Evolutionary conservation across 306 rosid species (phyloP).

Genomic region (Erythrophleum fordii): DNA sequence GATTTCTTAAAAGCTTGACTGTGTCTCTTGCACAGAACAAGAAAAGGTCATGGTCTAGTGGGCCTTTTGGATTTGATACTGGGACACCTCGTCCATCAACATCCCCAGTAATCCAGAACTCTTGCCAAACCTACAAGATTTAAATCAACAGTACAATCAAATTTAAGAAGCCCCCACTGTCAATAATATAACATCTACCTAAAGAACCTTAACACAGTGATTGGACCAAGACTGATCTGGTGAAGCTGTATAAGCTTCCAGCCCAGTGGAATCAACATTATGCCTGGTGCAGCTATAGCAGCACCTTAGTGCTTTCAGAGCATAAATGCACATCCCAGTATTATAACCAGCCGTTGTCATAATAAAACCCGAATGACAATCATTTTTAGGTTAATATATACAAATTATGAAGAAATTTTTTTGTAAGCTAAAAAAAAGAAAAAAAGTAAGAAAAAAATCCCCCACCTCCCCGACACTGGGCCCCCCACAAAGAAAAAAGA

Average conservation of each 20-base stretch:
- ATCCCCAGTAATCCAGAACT: slow-evolving; percentile 98
- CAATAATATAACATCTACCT: slow-evolving; percentile 11
- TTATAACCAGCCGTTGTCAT: slow-evolving; percentile 3
- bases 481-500: background rate
- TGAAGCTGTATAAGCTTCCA: slow-evolving; percentile 27
- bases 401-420: background rate
- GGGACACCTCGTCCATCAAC: slow-evolving; percentile 92
- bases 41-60: slow-evolving; percentile 92
- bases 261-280: slow-evolving; percentile 9
- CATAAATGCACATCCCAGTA: slow-evolving; percentile 12
- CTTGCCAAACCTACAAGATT: slow-evolving; percentile 90
- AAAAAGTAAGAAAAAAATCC: slow-evolving; percentile 17
- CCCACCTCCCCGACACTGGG: background rate
- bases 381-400: slow-evolving; percentile 16
- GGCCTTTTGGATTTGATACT: slow-evolving; percentile 84
- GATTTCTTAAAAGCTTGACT: slow-evolving; percentile 90
- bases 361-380: slow-evolving; percentile 23
- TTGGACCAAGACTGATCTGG: slow-evolving; percentile 22
- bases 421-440: no score
- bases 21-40: slow-evolving; percentile 93
- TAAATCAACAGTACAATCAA: slow-evolving; percentile 33
- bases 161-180: slow-evolving; percentile 26
- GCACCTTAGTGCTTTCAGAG: slow-evolving; percentile 22
- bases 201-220: slow-evolving; percentile 10
- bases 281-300: slow-evolving; percentile 1